Evolutionary conservation across 1,284 basidiomycete species (phyloP).

Genomic region (Kalmanozyma brasiliensis): DNA sequence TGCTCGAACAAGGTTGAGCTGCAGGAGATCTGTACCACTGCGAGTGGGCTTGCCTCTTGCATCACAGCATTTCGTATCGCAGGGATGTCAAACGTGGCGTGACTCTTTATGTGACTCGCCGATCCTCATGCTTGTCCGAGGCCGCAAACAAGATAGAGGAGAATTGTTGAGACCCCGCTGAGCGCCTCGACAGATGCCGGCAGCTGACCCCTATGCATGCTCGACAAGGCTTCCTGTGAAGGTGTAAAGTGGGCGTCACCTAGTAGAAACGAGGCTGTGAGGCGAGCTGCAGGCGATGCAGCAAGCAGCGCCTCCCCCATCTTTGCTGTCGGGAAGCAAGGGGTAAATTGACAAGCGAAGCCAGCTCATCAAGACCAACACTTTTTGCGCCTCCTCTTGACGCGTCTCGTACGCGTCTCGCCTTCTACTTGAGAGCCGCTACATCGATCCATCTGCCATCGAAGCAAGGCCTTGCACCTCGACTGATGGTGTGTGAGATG

Average conservation of each 20-base stretch:
- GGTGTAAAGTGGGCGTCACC: too few species aligned
- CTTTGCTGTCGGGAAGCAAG: constrained; percentile 4
- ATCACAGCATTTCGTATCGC: neutral
- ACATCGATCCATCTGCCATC: neutral
- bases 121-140: neutral
- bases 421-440: neutral
- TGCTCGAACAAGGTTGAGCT: too few species aligned
- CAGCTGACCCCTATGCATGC: neutral
- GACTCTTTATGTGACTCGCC: too few species aligned
- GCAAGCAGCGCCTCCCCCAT: too few species aligned
- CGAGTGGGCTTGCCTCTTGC: neutral
- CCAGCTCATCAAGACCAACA: too few species aligned
- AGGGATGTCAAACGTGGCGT: too few species aligned
- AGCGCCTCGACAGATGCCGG: neutral
- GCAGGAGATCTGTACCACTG: constrained; percentile 1
- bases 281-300: too few species aligned
- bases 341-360: too few species aligned
- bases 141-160: neutral
- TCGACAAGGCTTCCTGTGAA: too few species aligned
- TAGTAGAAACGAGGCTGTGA: too few species aligned
- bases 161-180: neutral
- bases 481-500: constrained; percentile 7
- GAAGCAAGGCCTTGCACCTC: constrained; percentile 8
- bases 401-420: neutral
- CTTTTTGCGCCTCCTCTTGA: neutral